phyloP scores from a whole-genome alignment of 2,329 filamentous ascomycete species.

The Xylaria arbuscula region DNA sequence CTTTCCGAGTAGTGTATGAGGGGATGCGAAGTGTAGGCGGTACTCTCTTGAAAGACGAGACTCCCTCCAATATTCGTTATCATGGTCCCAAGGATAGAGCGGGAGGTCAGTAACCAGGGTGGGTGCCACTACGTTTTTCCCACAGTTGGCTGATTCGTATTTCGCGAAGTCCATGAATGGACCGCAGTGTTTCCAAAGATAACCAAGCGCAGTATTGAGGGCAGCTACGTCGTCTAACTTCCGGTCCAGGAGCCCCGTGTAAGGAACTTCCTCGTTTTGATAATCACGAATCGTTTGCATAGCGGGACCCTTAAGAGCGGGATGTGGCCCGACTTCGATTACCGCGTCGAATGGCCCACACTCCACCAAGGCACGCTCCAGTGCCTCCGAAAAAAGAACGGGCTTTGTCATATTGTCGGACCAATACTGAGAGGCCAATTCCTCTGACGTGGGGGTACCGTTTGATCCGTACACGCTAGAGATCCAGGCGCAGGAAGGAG shows the following conservation, averaged over 20 bases:
- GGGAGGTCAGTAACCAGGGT: not conserved
- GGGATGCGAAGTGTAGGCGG: not conserved
- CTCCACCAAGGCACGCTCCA: not conserved
- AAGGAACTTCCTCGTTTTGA: not conserved
- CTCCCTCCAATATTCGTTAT: slow-evolving; percentile 4
- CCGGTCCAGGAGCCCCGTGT: not conserved
- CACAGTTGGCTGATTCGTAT: not conserved
- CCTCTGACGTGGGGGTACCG: not conserved
- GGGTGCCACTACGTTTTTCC: no score
- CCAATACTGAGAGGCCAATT: not conserved
- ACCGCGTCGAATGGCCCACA: not conserved
- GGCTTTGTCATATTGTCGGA: slow-evolving; percentile 1
- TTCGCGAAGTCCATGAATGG: not conserved
- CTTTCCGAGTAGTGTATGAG: not conserved
- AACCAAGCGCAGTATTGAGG: not conserved
- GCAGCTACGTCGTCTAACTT: not conserved
- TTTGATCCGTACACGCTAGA: not conserved
- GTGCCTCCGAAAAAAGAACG: slow-evolving; percentile 1
- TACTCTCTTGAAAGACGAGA: not conserved
- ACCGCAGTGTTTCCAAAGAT: not conserved
- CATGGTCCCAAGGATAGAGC: slow-evolving; percentile 5
- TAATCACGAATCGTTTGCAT: not conserved
- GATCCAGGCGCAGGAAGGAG: not conserved
- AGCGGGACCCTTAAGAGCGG: slow-evolving; percentile 9
- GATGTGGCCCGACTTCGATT: slow-evolving; percentile 14